Base-by-base conservation (phyloP, 164 flowering plant genomes). In the Cinnamomum micranthum region DNA sequence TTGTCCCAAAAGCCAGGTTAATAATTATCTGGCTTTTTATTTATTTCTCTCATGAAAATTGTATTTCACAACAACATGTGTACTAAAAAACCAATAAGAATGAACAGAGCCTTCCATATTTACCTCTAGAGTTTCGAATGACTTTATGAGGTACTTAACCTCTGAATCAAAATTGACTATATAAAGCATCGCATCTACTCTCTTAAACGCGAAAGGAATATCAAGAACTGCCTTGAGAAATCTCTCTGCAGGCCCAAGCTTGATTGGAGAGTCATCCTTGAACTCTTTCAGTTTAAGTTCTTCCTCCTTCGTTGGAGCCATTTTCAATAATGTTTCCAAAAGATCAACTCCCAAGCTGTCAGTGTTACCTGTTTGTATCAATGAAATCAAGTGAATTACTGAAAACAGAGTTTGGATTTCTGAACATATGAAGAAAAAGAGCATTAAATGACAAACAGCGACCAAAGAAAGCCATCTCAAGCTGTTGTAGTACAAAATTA, bases 301-400 rank as follows among this genome's bases (percentile, higher is more conserved):
- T 84, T 94, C 98, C 79, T 92, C 98, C 73, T 88, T 91, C 10
- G 91, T 86, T 3, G 98, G 98, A 69, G 95, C 91, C 98, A 92
- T 94, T 86, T 86, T 94, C 77, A 87, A 74, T 72, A 94, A 77
- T 76, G 95, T 91, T 77, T 91, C 98, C 62, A 94, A 89, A 74
- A 94, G 88, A 80, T 92, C 98, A 24, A 91, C 75, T 62, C 97
- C 93, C 60, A 94, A 84, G 24, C 88, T 81, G 65, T 91, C 98
- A 0, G 89, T 81, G 82, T 89, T 90, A 70, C 98, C 98, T 94
- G 88, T 74, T 86, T 22, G 59, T 59, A 70, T 65, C 13, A 10
- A 50, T 5, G 52, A 64, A 10, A 4, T 19, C 31, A 23, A 50
- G 20, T 59, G 12, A 52, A 33, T 1, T 52, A 65, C 55, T 47